A percentile compares a stretch with the other conserved stretches of the same genome.
Conservation (phyloP, 2,329 filamentous ascomycete species). For the Sporothrix mexicana region DNA sequence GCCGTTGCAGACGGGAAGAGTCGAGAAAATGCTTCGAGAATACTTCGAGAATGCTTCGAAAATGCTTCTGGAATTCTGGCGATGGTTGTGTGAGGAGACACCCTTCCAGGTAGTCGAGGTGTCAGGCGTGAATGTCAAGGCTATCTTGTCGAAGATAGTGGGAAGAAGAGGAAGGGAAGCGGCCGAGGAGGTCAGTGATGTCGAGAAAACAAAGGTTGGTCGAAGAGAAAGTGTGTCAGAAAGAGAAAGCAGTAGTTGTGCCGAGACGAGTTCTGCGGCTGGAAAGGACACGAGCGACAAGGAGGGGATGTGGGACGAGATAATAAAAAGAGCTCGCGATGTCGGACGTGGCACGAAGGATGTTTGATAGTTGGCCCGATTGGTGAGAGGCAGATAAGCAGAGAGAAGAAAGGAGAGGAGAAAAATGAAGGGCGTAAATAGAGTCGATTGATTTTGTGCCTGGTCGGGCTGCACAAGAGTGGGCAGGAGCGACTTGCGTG, state of each 20-base stretch:
- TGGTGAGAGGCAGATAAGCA: neutral
- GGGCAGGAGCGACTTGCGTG: neutral
- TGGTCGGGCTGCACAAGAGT: neutral
- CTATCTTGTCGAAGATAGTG: neutral
- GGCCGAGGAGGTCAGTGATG: too few relatives aligned
- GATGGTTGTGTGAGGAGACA: neutral
- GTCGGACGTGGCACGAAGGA: conserved; percentile 20
- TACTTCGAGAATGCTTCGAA: neutral
- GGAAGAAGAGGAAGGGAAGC: neutral
- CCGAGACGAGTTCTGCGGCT: neutral
- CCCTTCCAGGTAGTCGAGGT: too few relatives aligned
- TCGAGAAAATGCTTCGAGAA: neutral
- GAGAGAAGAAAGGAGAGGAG: neutral
- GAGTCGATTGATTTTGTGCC: neutral
- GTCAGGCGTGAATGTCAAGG: too few relatives aligned
- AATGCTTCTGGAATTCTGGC: neutral
- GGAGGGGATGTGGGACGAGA: conserved; percentile 20
- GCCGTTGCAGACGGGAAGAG: neutral
- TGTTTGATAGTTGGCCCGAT: neutral
- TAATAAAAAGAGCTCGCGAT: conserved; percentile 13
- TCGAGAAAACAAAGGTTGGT: neutral
- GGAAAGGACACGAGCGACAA: neutral
- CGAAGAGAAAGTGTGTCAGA: neutral
- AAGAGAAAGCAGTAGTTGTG: neutral
- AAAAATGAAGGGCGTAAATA: neutral